phyloP scores from a whole-genome alignment of 352 stramenopile genomes.

The Hyaloperonospora brassicae region DNA sequence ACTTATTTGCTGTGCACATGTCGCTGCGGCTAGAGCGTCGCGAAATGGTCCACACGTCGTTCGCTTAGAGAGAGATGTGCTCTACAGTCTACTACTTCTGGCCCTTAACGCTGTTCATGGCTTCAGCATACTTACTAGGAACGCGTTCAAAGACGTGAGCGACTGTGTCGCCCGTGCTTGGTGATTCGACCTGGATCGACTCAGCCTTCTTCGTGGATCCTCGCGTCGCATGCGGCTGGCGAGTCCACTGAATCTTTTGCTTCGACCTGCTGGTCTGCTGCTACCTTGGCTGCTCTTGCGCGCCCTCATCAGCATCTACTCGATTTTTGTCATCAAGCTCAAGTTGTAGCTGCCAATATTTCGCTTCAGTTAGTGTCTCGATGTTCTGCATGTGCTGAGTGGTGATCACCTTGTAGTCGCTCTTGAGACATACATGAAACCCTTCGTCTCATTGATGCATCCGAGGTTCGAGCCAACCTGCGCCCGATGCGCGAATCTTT shows the following conservation, averaged over 20 bases:
- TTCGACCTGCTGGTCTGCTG: neutral
- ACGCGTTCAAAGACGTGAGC: no score
- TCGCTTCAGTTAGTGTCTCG: neutral
- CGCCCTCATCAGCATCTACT: neutral
- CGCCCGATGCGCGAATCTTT: neutral
- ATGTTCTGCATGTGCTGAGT: neutral
- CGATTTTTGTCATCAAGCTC: neutral
- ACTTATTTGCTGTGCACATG: conserved; percentile 14
- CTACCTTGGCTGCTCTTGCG: neutral
- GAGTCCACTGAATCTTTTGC: neutral
- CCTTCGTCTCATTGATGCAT: conserved; percentile 17
- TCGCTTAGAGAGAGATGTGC: no score
- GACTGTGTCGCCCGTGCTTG: neutral
- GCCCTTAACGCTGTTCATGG: no score
- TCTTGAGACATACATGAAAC: conserved; percentile 1
- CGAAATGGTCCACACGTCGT: neutral
- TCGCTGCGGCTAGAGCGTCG: neutral
- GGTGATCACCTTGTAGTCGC: neutral
- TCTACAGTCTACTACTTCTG: no score
- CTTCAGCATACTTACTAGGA: no score
- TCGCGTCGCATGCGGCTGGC: neutral
- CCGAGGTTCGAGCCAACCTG: conserved; percentile 7
- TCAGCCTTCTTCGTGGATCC: neutral
- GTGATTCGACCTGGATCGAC: neutral
- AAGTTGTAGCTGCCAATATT: neutral